Percentiles rank a stretch among this genome's conserved stretches.
These are phyloP conservation scores for Tetracentron sinense DNA, from an alignment of 164 flowering plant genomes.

Conservation along the genomic window DNA sequence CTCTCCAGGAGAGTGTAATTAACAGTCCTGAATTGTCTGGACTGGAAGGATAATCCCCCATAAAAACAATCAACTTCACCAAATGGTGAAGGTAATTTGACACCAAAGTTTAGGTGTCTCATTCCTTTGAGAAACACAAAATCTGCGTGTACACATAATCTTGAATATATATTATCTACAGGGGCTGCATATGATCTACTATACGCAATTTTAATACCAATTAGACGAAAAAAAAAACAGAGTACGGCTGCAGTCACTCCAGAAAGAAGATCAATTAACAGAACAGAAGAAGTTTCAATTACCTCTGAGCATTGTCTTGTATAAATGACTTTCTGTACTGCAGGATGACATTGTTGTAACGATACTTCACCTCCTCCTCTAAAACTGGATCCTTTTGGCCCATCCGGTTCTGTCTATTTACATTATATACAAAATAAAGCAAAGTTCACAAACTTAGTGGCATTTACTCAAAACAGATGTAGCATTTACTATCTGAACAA, in stretches of 20 bases:
- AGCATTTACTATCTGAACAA: background rate
- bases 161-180: background rate
- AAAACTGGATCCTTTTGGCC: conserved; percentile 66
- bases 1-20: too few relatives aligned
- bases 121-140: too few relatives aligned
- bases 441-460: conserved; percentile 3
- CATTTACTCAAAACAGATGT: background rate
- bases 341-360: conserved; percentile 75
- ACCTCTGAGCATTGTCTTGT: conserved; percentile 97
- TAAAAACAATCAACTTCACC: too few relatives aligned
- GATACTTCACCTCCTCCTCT: conserved; percentile 88
- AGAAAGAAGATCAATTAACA: background rate
- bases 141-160: too few relatives aligned
- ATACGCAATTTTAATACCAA: background rate
- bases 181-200: background rate
- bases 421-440: conserved; percentile 7
- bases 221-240: background rate
- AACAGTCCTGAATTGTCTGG: too few relatives aligned
- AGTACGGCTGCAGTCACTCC: background rate
- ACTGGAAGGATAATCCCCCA: too few relatives aligned
- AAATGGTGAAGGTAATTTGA: too few relatives aligned
- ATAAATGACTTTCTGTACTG: conserved; percentile 90
- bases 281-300: conserved; percentile 5
- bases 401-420: conserved; percentile 68
- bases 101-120: too few relatives aligned